Evolutionary conservation across 1,139 yeast genomes (phyloP), one percentile per base, ranked within the genome.

Genomic region (Yamadazyma trypodendri): DNA sequence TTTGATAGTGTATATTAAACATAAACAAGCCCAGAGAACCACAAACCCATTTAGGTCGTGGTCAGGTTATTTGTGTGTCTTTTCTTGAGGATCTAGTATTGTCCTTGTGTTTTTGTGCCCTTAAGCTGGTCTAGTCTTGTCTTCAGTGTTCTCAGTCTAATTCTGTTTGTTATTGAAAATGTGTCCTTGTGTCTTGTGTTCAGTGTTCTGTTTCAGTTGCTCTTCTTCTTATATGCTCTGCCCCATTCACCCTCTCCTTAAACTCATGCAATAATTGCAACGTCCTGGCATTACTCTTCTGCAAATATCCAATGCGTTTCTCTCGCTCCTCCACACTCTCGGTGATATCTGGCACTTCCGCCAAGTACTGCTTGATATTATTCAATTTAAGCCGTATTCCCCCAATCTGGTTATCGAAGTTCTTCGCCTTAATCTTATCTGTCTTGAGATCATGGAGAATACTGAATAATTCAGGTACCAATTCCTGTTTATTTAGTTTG

Each of bases 351-450:
- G 68, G 70, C 11, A 70, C 60, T 31, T 63, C 65, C 41, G 55
- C 62, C 24, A 71, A 52, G 24, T 52, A 48, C 44, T 58, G 61
- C 34, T 58, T 60, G 24, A 68, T 49, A 18, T 56, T 61, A 38
- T 55, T 51, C 35, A 70, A 43, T 42, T 68, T 65, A 43, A 69
- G 59, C 34, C 75, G 56, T 31, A 68, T 54, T 36, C 67, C 61
- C 8, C 76, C 76, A 2, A 71, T 61, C 36, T 65, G 63, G 47
- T 68, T 70, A 42, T 68, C 75, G 43, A 71, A 70, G 46, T 71
- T 76, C 36, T 67, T 64, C 2, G 71, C 66, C 59, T 62, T 70
- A 15, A 67, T 48, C 11, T 52, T 56, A 6, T 71, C 75, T 6
- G 54, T 49, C 24, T 63, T 61, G 32, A 71, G 49, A 32, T 65